Base-by-base conservation (phyloP, 768 basidiomycete genomes). In the Suillus alpinus region DNA sequence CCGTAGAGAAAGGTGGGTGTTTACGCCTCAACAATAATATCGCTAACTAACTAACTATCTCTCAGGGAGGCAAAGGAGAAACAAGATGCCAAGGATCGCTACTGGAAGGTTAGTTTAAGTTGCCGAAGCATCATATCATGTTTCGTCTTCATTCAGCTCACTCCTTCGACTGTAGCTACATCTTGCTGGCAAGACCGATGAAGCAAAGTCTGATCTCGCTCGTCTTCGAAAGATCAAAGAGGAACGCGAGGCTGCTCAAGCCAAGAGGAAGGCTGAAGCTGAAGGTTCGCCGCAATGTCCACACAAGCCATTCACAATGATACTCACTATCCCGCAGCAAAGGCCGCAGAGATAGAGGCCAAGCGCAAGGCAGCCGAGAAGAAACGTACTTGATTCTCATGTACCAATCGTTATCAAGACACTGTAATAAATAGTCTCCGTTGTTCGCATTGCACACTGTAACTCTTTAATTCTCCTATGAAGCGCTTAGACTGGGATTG, bases 61-160 rank as follows among this genome's bases (percentile, higher is more conserved):
- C 40, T 9, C 63, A 95, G 95, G 65, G 95, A 97, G 70, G 88
- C 87, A 69, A 94, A 95, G 71, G 94, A 95, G 75, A 95, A 94
- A 78, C 83, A 90, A 67, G 94, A 94, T 1, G 92, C 94, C 1
- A 85, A 92, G 70, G 92, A 94, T 31, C 79, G 83, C 29, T 96
- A 96, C 73, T 88, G 88, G 87, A 93, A 95, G 84, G 89, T 91
- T 31, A 1, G 78, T 63, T 60, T 56, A 36, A 43, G 58, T 18
- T 16, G 34, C 59, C 34, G 1, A 61, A 20, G 31, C 9, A 18
- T 16, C 3, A 23, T 57, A 23, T 53, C 46, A 20, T 26, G 40
- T 20, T 44, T 59, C 29, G 63, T 53, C 59, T 37, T 3, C 47
- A 32, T 55, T 13, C 5, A 6, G 16, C 53, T 55, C 9, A 55